A percentile compares a stretch with the other conserved stretches of the same genome.
Conservation (phyloP, 768 basidiomycete species). For the Paxillus rubicundulus region DNA sequence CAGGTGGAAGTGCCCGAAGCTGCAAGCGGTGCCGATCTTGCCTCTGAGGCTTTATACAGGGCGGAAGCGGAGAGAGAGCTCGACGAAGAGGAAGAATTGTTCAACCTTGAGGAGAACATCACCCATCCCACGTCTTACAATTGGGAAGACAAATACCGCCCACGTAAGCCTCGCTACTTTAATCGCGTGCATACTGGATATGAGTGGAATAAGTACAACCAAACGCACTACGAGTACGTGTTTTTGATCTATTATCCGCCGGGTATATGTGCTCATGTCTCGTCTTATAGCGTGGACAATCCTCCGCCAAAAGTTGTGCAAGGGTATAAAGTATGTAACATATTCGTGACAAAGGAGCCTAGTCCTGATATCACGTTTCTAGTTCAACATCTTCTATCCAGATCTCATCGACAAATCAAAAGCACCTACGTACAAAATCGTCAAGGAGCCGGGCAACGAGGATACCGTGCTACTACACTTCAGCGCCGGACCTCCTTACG, state of each 20-base stretch:
- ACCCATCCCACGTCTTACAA: slow-evolving; percentile 82
- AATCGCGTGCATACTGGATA: slow-evolving; percentile 99
- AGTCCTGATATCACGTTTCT: slow-evolving; percentile 13
- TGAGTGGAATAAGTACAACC: slow-evolving; percentile 99
- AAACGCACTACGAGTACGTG: slow-evolving; percentile 94
- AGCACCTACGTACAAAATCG: slow-evolving; percentile 94
- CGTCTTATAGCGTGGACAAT: slow-evolving; percentile 76
- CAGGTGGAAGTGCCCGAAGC: slow-evolving; percentile 57
- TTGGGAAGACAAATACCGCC: slow-evolving; percentile 99
- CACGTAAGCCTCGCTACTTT: slow-evolving; percentile 96
- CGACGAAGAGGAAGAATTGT: slow-evolving; percentile 94
- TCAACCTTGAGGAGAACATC: slow-evolving; percentile 91
- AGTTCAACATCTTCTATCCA: slow-evolving; percentile 98
- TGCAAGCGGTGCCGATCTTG: slow-evolving; percentile 68
- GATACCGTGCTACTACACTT: slow-evolving; percentile 94
- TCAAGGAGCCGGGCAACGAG: slow-evolving; percentile 91
- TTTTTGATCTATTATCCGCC: background rate
- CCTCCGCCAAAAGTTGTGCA: slow-evolving; percentile 99
- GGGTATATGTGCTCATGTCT: slow-evolving; percentile 13
- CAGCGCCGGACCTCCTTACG: slow-evolving; percentile 95
- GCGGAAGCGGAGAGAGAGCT: slow-evolving; percentile 90
- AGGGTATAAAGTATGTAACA: slow-evolving; percentile 78
- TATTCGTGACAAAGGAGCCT: background rate
- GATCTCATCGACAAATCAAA: slow-evolving; percentile 98
- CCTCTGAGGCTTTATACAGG: slow-evolving; percentile 86